Evolutionary conservation across 129 eudicot species (phyloP).

Genomic region (Sambucus nigra): DNA sequence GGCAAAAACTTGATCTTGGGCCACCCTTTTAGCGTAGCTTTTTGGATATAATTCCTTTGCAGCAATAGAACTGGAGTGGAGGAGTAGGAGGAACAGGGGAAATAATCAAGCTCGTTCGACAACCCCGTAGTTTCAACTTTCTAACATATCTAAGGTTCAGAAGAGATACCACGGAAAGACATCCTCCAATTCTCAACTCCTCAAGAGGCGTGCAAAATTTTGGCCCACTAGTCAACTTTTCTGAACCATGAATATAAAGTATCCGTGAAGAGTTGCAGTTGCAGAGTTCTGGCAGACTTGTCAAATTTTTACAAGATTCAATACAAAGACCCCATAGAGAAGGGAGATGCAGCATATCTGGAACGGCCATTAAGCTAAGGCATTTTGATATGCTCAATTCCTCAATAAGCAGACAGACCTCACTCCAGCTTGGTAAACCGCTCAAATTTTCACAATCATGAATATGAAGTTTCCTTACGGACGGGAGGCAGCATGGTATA

Average conservation of each 20-base stretch:
- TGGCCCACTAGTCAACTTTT: not conserved
- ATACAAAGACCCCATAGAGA: not conserved
- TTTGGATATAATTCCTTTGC: too few relatives aligned
- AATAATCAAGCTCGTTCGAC: not conserved
- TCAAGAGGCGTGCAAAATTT: not conserved
- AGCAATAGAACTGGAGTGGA: not conserved
- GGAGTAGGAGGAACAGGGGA: not conserved
- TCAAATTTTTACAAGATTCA: too few relatives aligned
- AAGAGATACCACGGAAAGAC: not conserved
- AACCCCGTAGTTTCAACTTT: not conserved
- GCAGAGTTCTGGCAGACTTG: not conserved
- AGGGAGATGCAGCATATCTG: not conserved
- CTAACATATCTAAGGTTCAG: too few relatives aligned
- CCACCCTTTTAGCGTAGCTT: not conserved
- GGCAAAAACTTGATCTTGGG: not conserved
- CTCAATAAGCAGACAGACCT: too few relatives aligned
- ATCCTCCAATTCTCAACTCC: not conserved
- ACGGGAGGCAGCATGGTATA: too few relatives aligned
- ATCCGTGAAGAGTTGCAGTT: not conserved
- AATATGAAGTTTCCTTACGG: too few relatives aligned
- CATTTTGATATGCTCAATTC: too few relatives aligned
- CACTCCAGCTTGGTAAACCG: too few relatives aligned
- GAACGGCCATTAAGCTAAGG: not conserved
- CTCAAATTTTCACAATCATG: too few relatives aligned
- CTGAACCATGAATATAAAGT: not conserved